Percentiles rank a stretch among this genome's conserved stretches.
These are phyloP conservation scores for Dactylellina leptospora DNA, from an alignment of 2,329 filamentous ascomycete genomes.

Conservation along the genomic window DNA sequence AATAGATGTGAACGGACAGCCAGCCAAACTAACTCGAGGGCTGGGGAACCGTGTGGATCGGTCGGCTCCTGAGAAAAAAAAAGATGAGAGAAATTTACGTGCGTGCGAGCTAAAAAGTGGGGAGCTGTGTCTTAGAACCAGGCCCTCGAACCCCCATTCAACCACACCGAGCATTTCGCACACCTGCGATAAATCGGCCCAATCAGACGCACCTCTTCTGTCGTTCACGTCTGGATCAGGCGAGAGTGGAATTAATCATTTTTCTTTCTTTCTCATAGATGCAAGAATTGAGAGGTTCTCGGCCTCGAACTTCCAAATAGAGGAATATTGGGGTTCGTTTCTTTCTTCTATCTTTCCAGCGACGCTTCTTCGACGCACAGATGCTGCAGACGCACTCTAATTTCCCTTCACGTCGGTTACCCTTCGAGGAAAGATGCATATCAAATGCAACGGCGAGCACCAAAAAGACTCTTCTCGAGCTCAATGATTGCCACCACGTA, in stretches of 20 bases:
- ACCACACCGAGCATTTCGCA: background rate
- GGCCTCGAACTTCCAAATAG: slow-evolving; percentile 52
- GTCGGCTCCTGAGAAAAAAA: slow-evolving; percentile 9
- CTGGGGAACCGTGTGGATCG: slow-evolving; percentile 26
- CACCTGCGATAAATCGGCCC: background rate
- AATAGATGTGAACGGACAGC: slow-evolving; percentile 38
- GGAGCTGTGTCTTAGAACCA: slow-evolving; percentile 47
- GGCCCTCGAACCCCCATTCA: slow-evolving; percentile 2
- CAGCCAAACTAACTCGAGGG: slow-evolving; percentile 21
- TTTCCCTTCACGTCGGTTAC: background rate
- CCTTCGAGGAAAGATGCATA: background rate
- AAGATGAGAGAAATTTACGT: background rate
- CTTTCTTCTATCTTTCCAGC: too few relatives aligned
- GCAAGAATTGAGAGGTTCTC: slow-evolving; percentile 52
- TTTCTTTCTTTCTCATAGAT: slow-evolving; percentile 31
- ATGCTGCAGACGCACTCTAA: slow-evolving; percentile 20
- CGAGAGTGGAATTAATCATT: slow-evolving; percentile 41
- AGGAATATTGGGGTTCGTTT: slow-evolving; percentile 9
- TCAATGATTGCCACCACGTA: background rate
- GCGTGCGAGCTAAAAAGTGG: slow-evolving; percentile 25
- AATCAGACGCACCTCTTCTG: slow-evolving; percentile 18
- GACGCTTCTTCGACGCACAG: slow-evolving; percentile 38
- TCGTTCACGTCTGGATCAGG: slow-evolving; percentile 36
- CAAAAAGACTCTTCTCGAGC: background rate
- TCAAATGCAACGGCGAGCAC: background rate